A percentile compares a stretch with the other conserved stretches of the same genome.
Evolutionary conservation across 2,329 filamentous ascomycete genomes (phyloP).

Genomic region (Epichloe festucae): DNA sequence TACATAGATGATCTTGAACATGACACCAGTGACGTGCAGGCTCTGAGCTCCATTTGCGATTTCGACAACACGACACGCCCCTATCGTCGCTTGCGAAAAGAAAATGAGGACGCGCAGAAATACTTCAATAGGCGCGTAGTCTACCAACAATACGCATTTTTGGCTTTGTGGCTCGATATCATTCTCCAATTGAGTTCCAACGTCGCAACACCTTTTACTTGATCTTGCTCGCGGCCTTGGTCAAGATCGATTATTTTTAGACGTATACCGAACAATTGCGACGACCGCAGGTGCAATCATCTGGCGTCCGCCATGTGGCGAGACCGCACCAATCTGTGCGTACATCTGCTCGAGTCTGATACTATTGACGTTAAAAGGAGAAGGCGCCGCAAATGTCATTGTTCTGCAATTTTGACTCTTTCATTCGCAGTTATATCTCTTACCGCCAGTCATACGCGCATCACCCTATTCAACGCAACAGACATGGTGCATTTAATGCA

Average conservation of each 20-base stretch:
- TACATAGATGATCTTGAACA: too few species aligned
- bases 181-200: not conserved
- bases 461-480: constrained; percentile 76
- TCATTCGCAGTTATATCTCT: constrained; percentile 68
- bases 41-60: too few species aligned
- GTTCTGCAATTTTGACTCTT: not conserved
- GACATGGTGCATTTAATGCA: constrained; percentile 37
- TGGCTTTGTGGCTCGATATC: too few species aligned
- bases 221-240: not conserved
- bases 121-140: too few species aligned
- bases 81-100: too few species aligned
- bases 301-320: constrained; percentile 77
- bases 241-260: not conserved
- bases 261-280: constrained; percentile 5
- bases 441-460: constrained; percentile 98
- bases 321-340: constrained; percentile 95
- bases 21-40: too few species aligned
- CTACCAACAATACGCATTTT: too few species aligned
- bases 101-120: too few species aligned
- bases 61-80: too few species aligned
- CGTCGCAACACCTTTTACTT: not conserved
- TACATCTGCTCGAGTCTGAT: constrained; percentile 9
- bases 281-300: constrained; percentile 14
- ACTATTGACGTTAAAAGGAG: not conserved
- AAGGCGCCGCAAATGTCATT: not conserved